These are phyloP conservation scores for Penicillium concentricum DNA, from an alignment of 2,329 filamentous ascomycete species.

Conservation along the genomic window DNA sequence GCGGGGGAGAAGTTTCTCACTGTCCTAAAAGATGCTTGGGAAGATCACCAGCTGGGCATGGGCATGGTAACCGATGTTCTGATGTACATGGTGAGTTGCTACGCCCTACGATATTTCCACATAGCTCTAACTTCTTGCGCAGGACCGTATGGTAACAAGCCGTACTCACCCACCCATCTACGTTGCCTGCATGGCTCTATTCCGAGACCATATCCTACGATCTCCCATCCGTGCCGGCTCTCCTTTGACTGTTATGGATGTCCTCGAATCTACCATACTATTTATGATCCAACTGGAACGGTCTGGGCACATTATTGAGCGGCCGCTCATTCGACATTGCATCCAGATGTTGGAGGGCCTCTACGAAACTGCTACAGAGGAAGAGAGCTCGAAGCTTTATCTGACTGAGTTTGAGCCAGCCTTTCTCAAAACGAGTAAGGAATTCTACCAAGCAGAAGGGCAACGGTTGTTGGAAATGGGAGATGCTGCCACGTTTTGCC, in stretches of 20 bases:
- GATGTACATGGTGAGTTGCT: constrained; percentile 75
- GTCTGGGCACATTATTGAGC: constrained; percentile 84
- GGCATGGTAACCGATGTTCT: constrained; percentile 95
- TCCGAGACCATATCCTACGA: constrained; percentile 79
- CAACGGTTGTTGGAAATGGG: constrained; percentile 70
- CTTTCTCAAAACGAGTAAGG: constrained; percentile 68
- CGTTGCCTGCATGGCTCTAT: constrained; percentile 78
- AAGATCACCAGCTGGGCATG: constrained; percentile 88
- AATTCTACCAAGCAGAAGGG: constrained; percentile 76
- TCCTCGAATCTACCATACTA: constrained; percentile 78
- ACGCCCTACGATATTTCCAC: not conserved
- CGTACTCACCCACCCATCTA: constrained; percentile 76
- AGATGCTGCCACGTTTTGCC: constrained; percentile 79
- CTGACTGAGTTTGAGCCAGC: constrained; percentile 75
- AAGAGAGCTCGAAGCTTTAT: constrained; percentile 78
- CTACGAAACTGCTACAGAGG: constrained; percentile 77
- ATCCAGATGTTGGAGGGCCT: constrained; percentile 86
- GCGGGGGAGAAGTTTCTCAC: constrained; percentile 81
- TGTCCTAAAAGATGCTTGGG: constrained; percentile 75
- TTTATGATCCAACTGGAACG: constrained; percentile 93
- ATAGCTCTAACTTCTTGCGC: constrained; percentile 2
- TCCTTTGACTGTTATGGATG: constrained; percentile 60
- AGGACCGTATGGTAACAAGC: constrained; percentile 82
- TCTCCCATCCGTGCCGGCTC: constrained; percentile 50
- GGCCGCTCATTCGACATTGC: constrained; percentile 75